phyloP scores from a whole-genome alignment of 768 basidiomycete genomes.

The Filobasidium wieringae region DNA sequence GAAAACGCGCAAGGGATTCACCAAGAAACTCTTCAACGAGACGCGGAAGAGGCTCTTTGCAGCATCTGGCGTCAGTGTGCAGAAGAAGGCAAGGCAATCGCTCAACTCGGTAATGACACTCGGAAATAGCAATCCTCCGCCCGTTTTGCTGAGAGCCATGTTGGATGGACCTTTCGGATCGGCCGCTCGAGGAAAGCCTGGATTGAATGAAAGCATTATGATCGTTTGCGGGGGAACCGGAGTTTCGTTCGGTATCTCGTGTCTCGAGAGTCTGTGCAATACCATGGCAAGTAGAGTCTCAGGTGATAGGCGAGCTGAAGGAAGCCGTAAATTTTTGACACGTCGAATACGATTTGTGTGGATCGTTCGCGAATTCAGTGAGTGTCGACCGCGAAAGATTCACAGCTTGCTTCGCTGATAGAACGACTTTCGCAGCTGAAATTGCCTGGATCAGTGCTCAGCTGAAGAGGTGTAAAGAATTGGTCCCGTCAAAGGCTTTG shows the following conservation, averaged over 20 bases:
- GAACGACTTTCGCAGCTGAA: slow-evolving; percentile 45
- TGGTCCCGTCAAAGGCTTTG: slow-evolving; percentile 45
- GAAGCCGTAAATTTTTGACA: slow-evolving; percentile 43
- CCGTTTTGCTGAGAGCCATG: slow-evolving; percentile 47
- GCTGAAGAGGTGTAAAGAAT: slow-evolving; percentile 52
- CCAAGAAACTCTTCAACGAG: slow-evolving; percentile 52
- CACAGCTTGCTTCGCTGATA: neutral
- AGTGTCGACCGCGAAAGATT: slow-evolving; percentile 28
- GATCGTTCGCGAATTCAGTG: slow-evolving; percentile 65
- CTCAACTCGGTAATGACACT: slow-evolving; percentile 10
- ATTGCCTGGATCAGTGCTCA: slow-evolving; percentile 63
- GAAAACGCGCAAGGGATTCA: slow-evolving; percentile 60
- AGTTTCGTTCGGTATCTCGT: slow-evolving; percentile 57
- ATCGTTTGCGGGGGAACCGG: slow-evolving; percentile 64
- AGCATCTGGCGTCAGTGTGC: slow-evolving; percentile 12
- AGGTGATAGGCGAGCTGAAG: slow-evolving; percentile 40
- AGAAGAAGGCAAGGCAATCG: slow-evolving; percentile 16
- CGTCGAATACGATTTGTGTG: slow-evolving; percentile 60
- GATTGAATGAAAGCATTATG: slow-evolving; percentile 49
- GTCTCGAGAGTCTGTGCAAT: slow-evolving; percentile 54
- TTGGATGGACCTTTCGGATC: slow-evolving; percentile 65
- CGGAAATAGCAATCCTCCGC: neutral
- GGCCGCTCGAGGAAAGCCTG: slow-evolving; percentile 51
- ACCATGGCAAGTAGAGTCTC: slow-evolving; percentile 50
- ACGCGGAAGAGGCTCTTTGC: slow-evolving; percentile 37